These are phyloP conservation scores for barley (Hordeum vulgare) DNA, from an alignment of 176 grass and related monocot genomes.

Conservation along the genomic window DNA sequence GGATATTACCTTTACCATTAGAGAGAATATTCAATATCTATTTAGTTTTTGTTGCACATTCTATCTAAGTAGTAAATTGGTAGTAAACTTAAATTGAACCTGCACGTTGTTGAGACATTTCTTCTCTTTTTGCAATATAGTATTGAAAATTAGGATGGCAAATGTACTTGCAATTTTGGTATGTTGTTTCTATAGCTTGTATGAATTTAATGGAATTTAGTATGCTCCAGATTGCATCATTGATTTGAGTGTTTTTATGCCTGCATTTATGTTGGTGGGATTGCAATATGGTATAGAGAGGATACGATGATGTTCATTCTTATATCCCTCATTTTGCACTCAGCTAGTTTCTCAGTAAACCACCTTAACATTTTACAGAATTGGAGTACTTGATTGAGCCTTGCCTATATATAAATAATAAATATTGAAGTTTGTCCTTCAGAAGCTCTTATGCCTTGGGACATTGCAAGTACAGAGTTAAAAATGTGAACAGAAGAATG, in stretches of 20 bases:
- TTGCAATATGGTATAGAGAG: neutral
- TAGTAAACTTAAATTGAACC: neutral
- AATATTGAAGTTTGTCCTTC: neutral
- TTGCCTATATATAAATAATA: conserved; percentile 12
- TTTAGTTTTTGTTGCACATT: neutral
- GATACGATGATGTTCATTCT: neutral
- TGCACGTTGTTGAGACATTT: neutral
- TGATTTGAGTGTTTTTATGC: neutral
- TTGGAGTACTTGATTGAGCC: neutral
- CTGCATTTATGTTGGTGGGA: neutral
- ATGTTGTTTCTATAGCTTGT: neutral
- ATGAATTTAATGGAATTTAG: neutral
- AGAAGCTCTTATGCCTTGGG: neutral
- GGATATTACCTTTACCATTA: neutral
- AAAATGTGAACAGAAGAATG: neutral
- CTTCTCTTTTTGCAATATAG: neutral
- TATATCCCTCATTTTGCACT: neutral
- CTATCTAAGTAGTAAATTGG: neutral
- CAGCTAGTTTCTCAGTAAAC: neutral
- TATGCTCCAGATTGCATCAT: neutral
- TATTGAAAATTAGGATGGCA: neutral
- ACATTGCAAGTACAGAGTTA: neutral
- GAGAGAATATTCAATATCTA: neutral
- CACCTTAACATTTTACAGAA: neutral
- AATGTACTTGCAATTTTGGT: neutral